Conservation (phyloP, 129 eudicot genomes). For the Pittosporum tobira region DNA sequence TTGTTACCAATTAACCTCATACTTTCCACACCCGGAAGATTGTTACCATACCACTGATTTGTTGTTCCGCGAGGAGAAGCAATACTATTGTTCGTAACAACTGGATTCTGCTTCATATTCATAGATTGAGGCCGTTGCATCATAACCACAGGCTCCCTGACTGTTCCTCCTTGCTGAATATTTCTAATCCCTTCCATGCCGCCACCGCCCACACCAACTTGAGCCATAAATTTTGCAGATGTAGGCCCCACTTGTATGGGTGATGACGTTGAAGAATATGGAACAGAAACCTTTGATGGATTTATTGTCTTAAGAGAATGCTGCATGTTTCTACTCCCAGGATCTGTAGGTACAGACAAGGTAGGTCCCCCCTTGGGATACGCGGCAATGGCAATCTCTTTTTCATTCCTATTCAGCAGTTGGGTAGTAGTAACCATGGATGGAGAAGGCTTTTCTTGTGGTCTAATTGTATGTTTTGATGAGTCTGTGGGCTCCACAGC, state of each 20-base stretch:
- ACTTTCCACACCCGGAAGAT: slow-evolving; percentile 5
- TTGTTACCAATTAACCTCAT: slow-evolving; percentile 1
- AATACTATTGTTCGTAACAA: slow-evolving; percentile 6
- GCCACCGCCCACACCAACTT: slow-evolving; percentile 10
- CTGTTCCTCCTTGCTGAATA: slow-evolving; percentile 7
- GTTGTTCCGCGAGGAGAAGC: slow-evolving; percentile 16
- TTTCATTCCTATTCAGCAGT: slow-evolving; percentile 7
- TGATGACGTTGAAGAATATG: slow-evolving; percentile 9
- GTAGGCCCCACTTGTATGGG: slow-evolving; percentile 14
- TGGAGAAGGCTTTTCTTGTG: slow-evolving; percentile 18
- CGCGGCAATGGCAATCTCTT: slow-evolving; percentile 8
- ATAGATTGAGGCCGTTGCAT: slow-evolving; percentile 23
- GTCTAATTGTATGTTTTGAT: slow-evolving; percentile 1
- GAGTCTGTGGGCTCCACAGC: slow-evolving; percentile 11
- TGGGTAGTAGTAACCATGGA: not conserved
- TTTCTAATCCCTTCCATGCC: slow-evolving; percentile 19
- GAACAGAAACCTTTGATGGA: not conserved
- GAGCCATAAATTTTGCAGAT: slow-evolving; percentile 13
- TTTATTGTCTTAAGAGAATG: slow-evolving; percentile 1
- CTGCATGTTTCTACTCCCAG: slow-evolving; percentile 8
- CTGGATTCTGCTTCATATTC: slow-evolving; percentile 14
- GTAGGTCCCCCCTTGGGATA: slow-evolving; percentile 9
- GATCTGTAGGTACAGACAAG: slow-evolving; percentile 1
- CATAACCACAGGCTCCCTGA: slow-evolving; percentile 22
- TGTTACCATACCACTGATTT: slow-evolving; percentile 20